Evolutionary conservation across 345 rosid genomes (phyloP).

Genomic region (sweet orange (Citrus sinensis)): DNA sequence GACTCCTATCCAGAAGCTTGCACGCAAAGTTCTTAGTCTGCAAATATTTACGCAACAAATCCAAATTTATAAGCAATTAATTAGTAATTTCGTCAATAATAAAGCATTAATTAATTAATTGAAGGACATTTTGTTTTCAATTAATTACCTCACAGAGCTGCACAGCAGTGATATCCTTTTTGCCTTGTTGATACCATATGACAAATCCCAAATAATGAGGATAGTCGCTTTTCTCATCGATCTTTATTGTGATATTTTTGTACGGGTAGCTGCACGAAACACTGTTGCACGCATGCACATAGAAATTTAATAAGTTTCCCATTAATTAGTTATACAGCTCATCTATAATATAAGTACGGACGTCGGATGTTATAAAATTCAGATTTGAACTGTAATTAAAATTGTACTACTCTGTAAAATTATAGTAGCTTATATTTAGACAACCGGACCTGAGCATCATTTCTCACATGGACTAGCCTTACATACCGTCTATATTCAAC

Average conservation of each 20-base stretch:
- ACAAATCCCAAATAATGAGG: slow-evolving; percentile 62
- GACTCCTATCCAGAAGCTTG: slow-evolving; percentile 51
- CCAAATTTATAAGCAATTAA: neutral
- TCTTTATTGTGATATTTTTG: slow-evolving; percentile 63
- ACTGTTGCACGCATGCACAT: slow-evolving; percentile 20
- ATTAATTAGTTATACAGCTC: neutral
- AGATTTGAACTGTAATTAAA: too few relatives aligned
- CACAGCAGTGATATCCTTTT: slow-evolving; percentile 62
- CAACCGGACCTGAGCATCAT: too few relatives aligned
- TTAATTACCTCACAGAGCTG: slow-evolving; percentile 62
- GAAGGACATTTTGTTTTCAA: neutral
- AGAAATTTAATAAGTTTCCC: neutral
- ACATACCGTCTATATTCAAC: slow-evolving; percentile 62
- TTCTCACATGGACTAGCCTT: neutral
- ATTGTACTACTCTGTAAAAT: too few relatives aligned
- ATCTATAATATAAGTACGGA: too few relatives aligned
- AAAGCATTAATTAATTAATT: neutral
- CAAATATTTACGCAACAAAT: neutral
- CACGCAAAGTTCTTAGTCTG: slow-evolving; percentile 52
- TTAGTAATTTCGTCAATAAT: neutral
- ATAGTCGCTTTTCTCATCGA: slow-evolving; percentile 57
- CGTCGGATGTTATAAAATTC: too few relatives aligned
- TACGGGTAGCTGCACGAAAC: slow-evolving; percentile 62
- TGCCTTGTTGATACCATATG: slow-evolving; percentile 67
- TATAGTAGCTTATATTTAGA: too few relatives aligned